Conservation (phyloP, 2,329 filamentous ascomycete species). For the Diaporthe sp. region DNA sequence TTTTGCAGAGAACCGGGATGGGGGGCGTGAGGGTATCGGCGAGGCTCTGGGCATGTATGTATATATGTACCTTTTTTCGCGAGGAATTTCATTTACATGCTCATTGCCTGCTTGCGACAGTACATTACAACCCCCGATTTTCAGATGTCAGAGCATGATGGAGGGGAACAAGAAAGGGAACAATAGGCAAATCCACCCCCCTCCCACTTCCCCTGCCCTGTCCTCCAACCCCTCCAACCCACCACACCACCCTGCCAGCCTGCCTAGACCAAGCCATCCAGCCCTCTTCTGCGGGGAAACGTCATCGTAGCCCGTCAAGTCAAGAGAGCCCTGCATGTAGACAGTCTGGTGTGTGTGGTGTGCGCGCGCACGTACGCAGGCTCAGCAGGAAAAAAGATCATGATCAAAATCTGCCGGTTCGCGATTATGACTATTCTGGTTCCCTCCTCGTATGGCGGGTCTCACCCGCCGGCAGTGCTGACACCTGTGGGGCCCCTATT, state of each 20-base stretch:
- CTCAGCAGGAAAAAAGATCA: background rate
- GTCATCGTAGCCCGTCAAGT: slow-evolving; percentile 30
- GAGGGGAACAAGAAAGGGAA: background rate
- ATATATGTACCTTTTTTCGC: too few species aligned
- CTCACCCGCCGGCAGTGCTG: slow-evolving; percentile 7
- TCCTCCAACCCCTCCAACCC: background rate
- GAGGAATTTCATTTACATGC: background rate
- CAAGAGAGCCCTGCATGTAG: slow-evolving; percentile 1
- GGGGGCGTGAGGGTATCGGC: slow-evolving; percentile 24
- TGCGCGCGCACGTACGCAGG: background rate
- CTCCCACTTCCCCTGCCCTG: background rate
- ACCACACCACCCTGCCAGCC: background rate
- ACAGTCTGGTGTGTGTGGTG: background rate
- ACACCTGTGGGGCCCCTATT: background rate
- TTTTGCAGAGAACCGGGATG: background rate
- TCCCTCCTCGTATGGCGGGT: slow-evolving; percentile 9
- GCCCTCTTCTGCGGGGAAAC: slow-evolving; percentile 38
- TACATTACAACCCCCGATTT: background rate
- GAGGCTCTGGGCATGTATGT: background rate
- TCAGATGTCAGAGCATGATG: slow-evolving; percentile 33
- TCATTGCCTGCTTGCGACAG: background rate
- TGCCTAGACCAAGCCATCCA: slow-evolving; percentile 1
- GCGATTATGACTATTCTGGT: background rate
- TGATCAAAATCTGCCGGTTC: background rate
- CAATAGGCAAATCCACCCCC: slow-evolving; percentile 15